phyloP scores from a whole-genome alignment of 768 basidiomycete species.

The Boletus sensibilis region DNA sequence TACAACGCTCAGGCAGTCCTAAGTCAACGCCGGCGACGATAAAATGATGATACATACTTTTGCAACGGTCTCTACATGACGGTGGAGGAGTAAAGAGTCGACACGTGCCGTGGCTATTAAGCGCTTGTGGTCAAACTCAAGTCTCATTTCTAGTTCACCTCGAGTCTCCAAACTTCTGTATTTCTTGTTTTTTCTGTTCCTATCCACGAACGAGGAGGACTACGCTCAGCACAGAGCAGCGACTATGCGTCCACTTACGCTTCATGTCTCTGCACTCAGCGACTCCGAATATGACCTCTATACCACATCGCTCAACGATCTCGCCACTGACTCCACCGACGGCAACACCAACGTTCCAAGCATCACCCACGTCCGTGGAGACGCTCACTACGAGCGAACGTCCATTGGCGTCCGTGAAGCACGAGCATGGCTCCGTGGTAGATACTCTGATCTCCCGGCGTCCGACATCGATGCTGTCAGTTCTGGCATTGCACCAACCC shows the following conservation, averaged over 20 bases:
- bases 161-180: neutral
- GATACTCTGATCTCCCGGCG: slow-evolving; percentile 55
- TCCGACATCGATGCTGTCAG: slow-evolving; percentile 59
- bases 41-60: neutral
- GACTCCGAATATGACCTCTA: slow-evolving; percentile 70
- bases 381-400: slow-evolving; percentile 54
- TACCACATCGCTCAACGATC: slow-evolving; percentile 57
- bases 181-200: neutral
- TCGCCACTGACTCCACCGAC: slow-evolving; percentile 39
- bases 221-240: neutral
- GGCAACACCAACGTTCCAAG: slow-evolving; percentile 5
- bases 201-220: neutral
- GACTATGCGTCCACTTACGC: slow-evolving; percentile 59
- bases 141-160: neutral
- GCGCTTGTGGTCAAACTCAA: neutral
- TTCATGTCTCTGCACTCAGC: slow-evolving; percentile 76
- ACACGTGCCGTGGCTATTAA: slow-evolving; percentile 13
- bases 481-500: neutral
- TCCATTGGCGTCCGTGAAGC: slow-evolving; percentile 61
- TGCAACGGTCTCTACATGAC: neutral
- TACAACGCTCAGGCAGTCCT: neutral
- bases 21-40: neutral
- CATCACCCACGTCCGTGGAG: slow-evolving; percentile 29
- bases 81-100: neutral
- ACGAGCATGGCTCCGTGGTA: slow-evolving; percentile 72